phyloP scores from a whole-genome alignment of 1,284 basidiomycete species.

The Tausonia pullulans region DNA sequence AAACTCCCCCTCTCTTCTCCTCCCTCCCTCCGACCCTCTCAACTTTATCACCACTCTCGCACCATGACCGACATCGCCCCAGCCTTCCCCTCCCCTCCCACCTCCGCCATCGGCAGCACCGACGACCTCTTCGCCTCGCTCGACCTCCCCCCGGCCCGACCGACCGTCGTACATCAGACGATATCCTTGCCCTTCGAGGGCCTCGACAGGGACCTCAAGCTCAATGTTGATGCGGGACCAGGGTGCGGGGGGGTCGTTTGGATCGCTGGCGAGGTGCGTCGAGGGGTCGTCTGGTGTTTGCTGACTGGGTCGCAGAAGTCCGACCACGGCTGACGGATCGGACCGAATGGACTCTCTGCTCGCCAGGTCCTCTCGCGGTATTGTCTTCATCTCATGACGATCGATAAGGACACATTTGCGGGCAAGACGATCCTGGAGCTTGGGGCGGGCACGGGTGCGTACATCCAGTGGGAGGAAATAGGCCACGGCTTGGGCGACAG shows the following conservation, averaged over 20 bases:
- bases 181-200: neutral
- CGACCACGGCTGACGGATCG: neutral
- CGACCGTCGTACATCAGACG: slow-evolving; percentile 12
- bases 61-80: neutral
- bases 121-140: neutral
- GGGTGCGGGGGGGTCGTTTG: slow-evolving; percentile 15
- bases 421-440: slow-evolving; percentile 19
- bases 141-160: neutral
- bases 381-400: slow-evolving; percentile 10
- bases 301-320: neutral
- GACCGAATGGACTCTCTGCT: neutral
- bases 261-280: slow-evolving; percentile 12
- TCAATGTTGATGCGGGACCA: slow-evolving; percentile 9
- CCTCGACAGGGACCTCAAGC: neutral
- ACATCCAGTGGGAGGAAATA: no score
- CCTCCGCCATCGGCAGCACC: neutral
- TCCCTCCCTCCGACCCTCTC: neutral
- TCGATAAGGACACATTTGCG: slow-evolving; percentile 9
- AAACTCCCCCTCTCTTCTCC: neutral
- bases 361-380: slow-evolving; percentile 18
- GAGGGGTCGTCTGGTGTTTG: neutral
- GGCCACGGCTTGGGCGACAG: no score
- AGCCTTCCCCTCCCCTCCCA: neutral
- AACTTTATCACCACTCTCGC: neutral
- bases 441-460: slow-evolving; percentile 18